These are phyloP conservation scores for Hepatocystis sp. DNA, from an alignment of 169 alveolate species.

Conservation along the genomic window DNA sequence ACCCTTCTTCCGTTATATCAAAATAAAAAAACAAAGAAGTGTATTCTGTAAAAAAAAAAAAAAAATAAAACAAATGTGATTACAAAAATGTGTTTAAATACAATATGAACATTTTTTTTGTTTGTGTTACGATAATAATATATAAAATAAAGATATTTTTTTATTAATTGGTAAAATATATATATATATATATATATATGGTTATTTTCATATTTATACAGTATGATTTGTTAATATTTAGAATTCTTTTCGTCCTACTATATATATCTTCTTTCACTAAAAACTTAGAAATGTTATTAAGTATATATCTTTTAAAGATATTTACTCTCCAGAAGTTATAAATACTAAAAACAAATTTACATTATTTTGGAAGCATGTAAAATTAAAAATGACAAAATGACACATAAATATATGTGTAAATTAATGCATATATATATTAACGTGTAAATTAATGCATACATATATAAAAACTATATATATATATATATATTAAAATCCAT, in stretches of 20 bases:
- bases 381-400: background rate
- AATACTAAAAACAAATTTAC: conserved; percentile 24
- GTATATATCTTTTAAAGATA: conserved; percentile 38
- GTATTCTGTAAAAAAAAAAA: conserved; percentile 6
- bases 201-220: background rate
- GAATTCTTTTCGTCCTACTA: conserved; percentile 9
- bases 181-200: background rate
- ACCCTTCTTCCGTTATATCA: conserved; percentile 47
- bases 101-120: too few relatives aligned
- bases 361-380: background rate
- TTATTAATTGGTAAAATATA: too few relatives aligned
- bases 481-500: background rate
- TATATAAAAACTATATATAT: too few relatives aligned
- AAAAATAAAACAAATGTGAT: background rate
- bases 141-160: too few relatives aligned
- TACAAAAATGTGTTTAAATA: too few relatives aligned
- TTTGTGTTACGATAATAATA: too few relatives aligned
- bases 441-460: too few relatives aligned
- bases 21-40: conserved; percentile 34
- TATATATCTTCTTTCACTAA: conserved; percentile 53
- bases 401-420: too few relatives aligned
- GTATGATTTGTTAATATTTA: background rate
- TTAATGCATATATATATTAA: too few relatives aligned
- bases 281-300: conserved; percentile 35
- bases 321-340: conserved; percentile 56